Evolutionary conservation across 345 rosid genomes (phyloP).

Genomic region (Eucalyptus curtisii): DNA sequence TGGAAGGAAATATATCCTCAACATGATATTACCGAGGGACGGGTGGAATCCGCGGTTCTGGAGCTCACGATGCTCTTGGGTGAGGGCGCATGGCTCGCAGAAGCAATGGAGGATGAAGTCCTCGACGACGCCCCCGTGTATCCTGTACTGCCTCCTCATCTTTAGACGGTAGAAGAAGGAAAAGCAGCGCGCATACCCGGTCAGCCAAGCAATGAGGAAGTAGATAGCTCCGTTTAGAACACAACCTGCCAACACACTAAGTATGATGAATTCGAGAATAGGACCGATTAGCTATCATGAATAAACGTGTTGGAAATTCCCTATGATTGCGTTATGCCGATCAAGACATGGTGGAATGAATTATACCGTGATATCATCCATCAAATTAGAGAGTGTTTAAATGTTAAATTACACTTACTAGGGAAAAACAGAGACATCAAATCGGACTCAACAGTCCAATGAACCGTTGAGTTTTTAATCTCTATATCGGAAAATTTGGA

Average conservation of each 20-base stretch:
- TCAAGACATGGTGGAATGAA: background rate
- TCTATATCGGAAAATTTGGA: background rate
- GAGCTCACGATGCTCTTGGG: slow-evolving; percentile 40
- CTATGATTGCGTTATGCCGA: background rate
- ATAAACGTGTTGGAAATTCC: background rate
- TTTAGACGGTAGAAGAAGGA: slow-evolving; percentile 10
- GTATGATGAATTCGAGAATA: too few relatives aligned
- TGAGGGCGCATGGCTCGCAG: slow-evolving; percentile 24
- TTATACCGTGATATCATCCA: background rate
- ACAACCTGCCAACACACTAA: slow-evolving; percentile 6
- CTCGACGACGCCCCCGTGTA: background rate
- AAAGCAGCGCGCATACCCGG: slow-evolving; percentile 6
- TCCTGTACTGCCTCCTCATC: slow-evolving; percentile 17
- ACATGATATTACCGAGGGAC: slow-evolving; percentile 1
- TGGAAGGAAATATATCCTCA: background rate
- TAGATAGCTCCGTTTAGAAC: slow-evolving; percentile 12
- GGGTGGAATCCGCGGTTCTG: slow-evolving; percentile 13
- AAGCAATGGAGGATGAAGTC: slow-evolving; percentile 25
- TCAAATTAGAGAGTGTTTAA: background rate
- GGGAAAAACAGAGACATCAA: background rate
- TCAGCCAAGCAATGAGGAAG: background rate
- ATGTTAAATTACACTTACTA: background rate
- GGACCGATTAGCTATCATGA: too few relatives aligned
- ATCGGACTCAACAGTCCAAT: background rate
- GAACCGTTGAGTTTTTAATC: background rate